Base-by-base conservation (phyloP, 192 early-diverging fungal genomes). In the Tieghemiomyces parasiticus region DNA sequence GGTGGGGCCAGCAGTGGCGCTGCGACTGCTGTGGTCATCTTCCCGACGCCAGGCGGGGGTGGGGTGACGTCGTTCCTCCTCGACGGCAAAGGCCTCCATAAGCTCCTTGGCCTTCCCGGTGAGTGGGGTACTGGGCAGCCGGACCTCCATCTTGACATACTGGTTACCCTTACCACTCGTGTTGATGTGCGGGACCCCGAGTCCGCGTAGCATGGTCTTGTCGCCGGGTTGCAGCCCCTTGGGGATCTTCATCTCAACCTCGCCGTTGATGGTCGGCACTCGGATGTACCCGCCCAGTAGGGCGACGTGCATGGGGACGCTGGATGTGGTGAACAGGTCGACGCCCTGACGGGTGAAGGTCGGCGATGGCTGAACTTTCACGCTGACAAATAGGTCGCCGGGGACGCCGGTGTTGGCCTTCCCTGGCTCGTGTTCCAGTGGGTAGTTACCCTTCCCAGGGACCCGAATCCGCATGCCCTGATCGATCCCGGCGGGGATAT, bases 191-290 rank as follows among this genome's bases (percentile, higher is more conserved):
- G 74, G 71, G 22, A 90, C 79, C 44, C 95, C 95, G 32, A 90
- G 84, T 20, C 74, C 76, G 61, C 85, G 77, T 67, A 99, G 69
- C 20, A 80, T 66, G 58, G 85, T 86, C 50, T 82, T 75, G 32
- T 94, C 92, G n/a, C 83, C 85, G 0, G 95, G 91, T 66, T 99
- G 95, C 6, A 86, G 81, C 38, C 92, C 93, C 12, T 84, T 55
- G 22, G 83, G 83, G 45, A 99, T 68, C 49, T 81, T 89, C 33
- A 99, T 70, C 58, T 99, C 93, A 0, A 96, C 91, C 62, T 95
- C 89, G 32, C 95, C 93, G 67, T 99, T 93, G 9, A 99, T 79
- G 10, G 95, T 96, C 1, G 90, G 92, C 19, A 99, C 81, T 6
- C 82, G 76, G 6, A 95, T 68, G 1, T 74, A 74, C 48, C 95